Percentiles rank a stretch among this genome's conserved stretches.
Evolutionary conservation across 1,284 basidiomycete genomes (phyloP).

Genomic region (Boletus semigastroideus): DNA sequence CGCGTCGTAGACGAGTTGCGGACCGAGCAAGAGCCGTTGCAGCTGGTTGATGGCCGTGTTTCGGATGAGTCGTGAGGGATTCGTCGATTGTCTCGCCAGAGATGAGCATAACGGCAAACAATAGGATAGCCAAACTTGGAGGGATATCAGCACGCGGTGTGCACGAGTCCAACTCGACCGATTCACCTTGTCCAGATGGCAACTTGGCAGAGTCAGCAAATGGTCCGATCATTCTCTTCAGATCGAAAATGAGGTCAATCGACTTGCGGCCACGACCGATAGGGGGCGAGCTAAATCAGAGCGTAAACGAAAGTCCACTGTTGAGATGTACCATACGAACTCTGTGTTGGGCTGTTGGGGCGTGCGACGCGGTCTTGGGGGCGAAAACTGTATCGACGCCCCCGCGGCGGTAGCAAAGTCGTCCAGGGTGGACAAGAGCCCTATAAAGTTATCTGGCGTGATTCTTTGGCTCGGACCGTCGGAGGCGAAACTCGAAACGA

Average conservation of each 20-base stretch:
- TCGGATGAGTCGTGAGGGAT: slow-evolving; percentile 82
- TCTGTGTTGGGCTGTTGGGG: slow-evolving; percentile 54
- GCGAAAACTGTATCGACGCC: slow-evolving; percentile 56
- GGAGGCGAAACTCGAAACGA: slow-evolving; percentile 63
- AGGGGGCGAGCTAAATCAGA: slow-evolving; percentile 58
- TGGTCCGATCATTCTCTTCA: slow-evolving; percentile 62
- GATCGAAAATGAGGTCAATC: slow-evolving; percentile 75
- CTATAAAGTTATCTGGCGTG: slow-evolving; percentile 78
- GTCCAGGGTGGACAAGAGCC: slow-evolving; percentile 80
- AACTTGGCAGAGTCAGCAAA: slow-evolving; percentile 52
- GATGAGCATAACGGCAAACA: slow-evolving; percentile 80
- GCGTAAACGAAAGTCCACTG: slow-evolving; percentile 5
- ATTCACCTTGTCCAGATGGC: slow-evolving; percentile 49
- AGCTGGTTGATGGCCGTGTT: slow-evolving; percentile 83
- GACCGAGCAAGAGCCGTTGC: slow-evolving; percentile 85
- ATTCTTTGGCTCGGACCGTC: slow-evolving; percentile 62
- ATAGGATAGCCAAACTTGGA: slow-evolving; percentile 76
- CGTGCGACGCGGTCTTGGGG: slow-evolving; percentile 49
- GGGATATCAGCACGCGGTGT: slow-evolving; percentile 9
- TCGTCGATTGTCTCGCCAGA: slow-evolving; percentile 84
- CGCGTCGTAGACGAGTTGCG: slow-evolving; percentile 63
- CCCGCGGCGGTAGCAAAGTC: slow-evolving; percentile 83
- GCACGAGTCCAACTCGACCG: not conserved
- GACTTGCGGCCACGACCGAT: slow-evolving; percentile 82
- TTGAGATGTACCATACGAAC: slow-evolving; percentile 36